phyloP scores from a whole-genome alignment of 2,329 filamentous ascomycete genomes.

The Calonectria multiphialidica region DNA sequence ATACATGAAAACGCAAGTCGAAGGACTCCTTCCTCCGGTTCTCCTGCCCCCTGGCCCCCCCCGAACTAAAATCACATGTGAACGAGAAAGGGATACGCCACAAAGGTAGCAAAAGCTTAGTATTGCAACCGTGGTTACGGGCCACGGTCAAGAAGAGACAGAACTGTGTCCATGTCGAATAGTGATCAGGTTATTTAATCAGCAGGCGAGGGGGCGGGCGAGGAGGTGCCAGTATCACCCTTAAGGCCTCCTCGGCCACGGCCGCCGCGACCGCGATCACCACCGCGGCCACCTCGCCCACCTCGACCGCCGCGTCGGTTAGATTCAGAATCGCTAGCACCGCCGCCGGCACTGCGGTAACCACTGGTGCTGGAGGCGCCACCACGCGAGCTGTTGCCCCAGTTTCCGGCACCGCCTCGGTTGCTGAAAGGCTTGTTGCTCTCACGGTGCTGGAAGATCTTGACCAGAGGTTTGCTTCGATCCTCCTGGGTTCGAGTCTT shows the following conservation, averaged over 20 bases:
- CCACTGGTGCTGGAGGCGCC: slow-evolving; percentile 72
- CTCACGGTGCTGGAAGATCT: slow-evolving; percentile 82
- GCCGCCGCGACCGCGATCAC: slow-evolving; percentile 68
- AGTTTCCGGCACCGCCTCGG: slow-evolving; percentile 76
- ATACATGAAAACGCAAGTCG: slow-evolving; percentile 46
- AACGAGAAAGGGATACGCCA: slow-evolving; percentile 35
- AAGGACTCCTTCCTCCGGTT: slow-evolving; percentile 36
- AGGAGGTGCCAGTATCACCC: slow-evolving; percentile 68
- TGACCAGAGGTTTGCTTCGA: slow-evolving; percentile 83
- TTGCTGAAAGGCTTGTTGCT: slow-evolving; percentile 64
- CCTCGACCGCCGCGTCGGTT: slow-evolving; percentile 69
- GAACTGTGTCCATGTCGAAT: slow-evolving; percentile 28
- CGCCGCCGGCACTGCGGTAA: slow-evolving; percentile 84
- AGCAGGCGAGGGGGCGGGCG: slow-evolving; percentile 64
- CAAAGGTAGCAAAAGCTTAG: slow-evolving; percentile 31
- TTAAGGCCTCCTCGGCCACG: slow-evolving; percentile 69
- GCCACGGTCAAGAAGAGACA: slow-evolving; percentile 30
- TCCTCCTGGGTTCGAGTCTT: slow-evolving; percentile 81
- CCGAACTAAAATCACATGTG: slow-evolving; percentile 37
- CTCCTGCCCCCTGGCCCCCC: slow-evolving; percentile 35
- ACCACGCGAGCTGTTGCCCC: slow-evolving; percentile 75
- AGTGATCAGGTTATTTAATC: slow-evolving; percentile 43
- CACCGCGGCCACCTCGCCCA: slow-evolving; percentile 68
- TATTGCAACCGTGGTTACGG: slow-evolving; percentile 23
- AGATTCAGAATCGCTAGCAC: slow-evolving; percentile 77